Evolutionary conservation across 2,329 filamentous ascomycete species (phyloP).

Genomic region (Pestalotiopsis sp.): DNA sequence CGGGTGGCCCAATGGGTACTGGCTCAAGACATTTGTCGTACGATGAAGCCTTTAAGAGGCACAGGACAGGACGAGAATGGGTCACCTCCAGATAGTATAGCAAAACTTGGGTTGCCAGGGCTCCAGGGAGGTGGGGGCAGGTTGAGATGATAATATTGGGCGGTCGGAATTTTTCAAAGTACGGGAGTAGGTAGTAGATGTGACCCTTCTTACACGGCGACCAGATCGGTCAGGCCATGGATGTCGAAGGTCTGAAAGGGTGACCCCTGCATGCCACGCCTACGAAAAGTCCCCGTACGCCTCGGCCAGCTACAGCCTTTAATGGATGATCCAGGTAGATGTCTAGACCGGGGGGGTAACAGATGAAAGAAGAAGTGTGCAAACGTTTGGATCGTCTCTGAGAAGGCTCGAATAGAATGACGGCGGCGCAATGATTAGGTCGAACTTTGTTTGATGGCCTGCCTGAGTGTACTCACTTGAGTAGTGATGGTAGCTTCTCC

Average conservation of each 20-base stretch:
- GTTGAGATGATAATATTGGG: neutral
- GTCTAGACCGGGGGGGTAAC: neutral
- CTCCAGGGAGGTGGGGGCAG: neutral
- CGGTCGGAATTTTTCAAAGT: neutral
- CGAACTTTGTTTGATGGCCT: too few relatives aligned
- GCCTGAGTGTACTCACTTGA: too few relatives aligned
- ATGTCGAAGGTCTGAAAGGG: constrained; percentile 1
- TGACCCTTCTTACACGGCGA: neutral
- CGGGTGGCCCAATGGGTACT: neutral
- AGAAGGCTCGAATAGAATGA: too few relatives aligned
- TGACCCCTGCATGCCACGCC: constrained; percentile 7
- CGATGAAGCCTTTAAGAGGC: constrained; percentile 2
- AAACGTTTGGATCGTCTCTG: too few relatives aligned
- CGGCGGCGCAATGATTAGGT: too few relatives aligned
- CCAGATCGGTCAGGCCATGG: constrained; percentile 3
- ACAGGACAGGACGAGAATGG: neutral
- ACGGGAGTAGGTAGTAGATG: neutral
- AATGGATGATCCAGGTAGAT: neutral
- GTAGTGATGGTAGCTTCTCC: too few relatives aligned
- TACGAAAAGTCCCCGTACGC: neutral
- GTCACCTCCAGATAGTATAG: neutral
- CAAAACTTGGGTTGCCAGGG: neutral
- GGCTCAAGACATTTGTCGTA: constrained; percentile 1
- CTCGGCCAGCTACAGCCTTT: neutral
- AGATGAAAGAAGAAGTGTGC: too few relatives aligned